Evolutionary conservation across 345 rosid species (phyloP).

Genomic region (Camelina sativa): DNA sequence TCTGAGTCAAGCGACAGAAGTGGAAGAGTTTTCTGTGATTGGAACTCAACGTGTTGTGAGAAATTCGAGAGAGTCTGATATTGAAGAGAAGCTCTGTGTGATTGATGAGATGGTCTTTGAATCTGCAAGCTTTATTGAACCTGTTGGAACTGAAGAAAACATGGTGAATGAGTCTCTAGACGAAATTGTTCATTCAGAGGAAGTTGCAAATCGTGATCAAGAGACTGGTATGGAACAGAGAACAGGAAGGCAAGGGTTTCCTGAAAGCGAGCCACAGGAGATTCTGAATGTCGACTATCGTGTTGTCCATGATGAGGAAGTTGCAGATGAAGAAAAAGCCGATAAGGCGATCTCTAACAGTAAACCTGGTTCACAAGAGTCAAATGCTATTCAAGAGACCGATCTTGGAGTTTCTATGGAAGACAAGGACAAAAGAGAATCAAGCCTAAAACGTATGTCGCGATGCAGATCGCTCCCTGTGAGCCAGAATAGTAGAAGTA

Average conservation of each 20-base stretch:
- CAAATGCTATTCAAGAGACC: neutral
- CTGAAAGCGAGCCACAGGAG: constrained; percentile 13
- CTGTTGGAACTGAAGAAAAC: constrained; percentile 4
- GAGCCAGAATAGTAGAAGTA: constrained; percentile 27
- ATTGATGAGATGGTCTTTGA: constrained; percentile 21
- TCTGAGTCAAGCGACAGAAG: constrained; percentile 11
- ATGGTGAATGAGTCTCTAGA: constrained; percentile 14
- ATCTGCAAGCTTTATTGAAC: constrained; percentile 9
- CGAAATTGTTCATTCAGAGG: constrained; percentile 9
- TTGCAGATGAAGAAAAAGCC: neutral
- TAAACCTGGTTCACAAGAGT: constrained; percentile 5
- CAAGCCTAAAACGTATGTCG: constrained; percentile 27
- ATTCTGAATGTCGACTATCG: constrained; percentile 10
- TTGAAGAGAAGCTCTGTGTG: constrained; percentile 20
- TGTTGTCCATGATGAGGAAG: constrained; percentile 13
- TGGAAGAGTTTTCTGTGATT: constrained; percentile 15
- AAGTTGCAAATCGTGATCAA: constrained; percentile 22
- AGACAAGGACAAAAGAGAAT: constrained; percentile 9
- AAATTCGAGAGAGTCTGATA: neutral
- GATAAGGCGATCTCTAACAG: neutral
- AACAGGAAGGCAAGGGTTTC: neutral
- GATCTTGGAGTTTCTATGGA: constrained; percentile 11
- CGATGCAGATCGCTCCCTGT: constrained; percentile 44
- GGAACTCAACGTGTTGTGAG: constrained; percentile 20
- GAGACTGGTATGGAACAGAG: constrained; percentile 19